These are phyloP conservation scores for Forsythia suspensa DNA, from an alignment of 257 asterid species.

Conservation along the genomic window DNA sequence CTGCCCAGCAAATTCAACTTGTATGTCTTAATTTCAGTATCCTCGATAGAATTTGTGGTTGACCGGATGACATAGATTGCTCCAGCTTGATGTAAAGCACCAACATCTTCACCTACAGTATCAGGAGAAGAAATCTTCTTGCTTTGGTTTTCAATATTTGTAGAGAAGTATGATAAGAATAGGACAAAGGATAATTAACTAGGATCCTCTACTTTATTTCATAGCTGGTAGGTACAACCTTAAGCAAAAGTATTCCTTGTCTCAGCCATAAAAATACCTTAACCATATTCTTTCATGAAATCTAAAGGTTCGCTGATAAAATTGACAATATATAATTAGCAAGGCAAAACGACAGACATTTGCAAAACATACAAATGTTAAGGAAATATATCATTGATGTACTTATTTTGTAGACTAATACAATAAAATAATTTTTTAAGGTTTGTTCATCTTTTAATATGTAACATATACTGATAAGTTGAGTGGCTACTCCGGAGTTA, in stretches of 20 bases:
- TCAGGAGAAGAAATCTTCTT: neutral
- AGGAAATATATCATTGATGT: no score
- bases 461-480: no score
- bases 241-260: neutral
- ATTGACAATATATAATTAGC: no score
- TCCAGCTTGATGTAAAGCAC: conserved; percentile 47
- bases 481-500: no score
- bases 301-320: no score
- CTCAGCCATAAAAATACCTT: neutral
- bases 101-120: conserved; percentile 65
- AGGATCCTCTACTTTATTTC: neutral
- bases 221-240: neutral
- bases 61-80: conserved; percentile 51
- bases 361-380: no score
- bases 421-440: no score
- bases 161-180: neutral
- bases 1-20: conserved; percentile 51
- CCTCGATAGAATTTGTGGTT: conserved; percentile 49
- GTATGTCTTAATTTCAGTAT: conserved; percentile 54
- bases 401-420: no score
- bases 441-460: no score
- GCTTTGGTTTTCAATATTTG: neutral
- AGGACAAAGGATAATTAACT: neutral
- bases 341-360: no score
- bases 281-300: neutral